Evolutionary conservation across 2,329 filamentous ascomycete species (phyloP).

Genomic region (Aureobasidium zeae): DNA sequence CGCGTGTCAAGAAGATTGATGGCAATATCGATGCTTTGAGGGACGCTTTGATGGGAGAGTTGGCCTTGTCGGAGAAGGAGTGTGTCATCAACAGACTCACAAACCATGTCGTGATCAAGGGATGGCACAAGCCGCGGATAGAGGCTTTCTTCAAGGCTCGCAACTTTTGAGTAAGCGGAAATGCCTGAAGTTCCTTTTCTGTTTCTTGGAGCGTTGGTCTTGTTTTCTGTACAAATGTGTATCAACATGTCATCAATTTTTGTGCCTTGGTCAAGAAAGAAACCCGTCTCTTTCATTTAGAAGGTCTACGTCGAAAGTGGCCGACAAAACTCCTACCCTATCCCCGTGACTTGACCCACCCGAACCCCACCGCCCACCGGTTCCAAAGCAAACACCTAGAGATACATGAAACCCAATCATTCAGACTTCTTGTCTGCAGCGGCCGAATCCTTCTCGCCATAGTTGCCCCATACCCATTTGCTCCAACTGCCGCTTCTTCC

Average conservation of each 20-base stretch:
- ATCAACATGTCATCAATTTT: conserved; percentile 4
- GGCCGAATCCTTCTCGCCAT: conserved; percentile 30
- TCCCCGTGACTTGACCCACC: no score
- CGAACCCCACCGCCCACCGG: no score
- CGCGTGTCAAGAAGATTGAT: conserved; percentile 67
- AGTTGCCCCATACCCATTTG: conserved; percentile 31
- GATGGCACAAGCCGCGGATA: conserved; percentile 27
- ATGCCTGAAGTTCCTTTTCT: neutral
- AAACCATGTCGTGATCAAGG: conserved; percentile 62
- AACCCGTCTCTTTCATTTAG: neutral
- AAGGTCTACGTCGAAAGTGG: no score
- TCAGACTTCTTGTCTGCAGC: conserved; percentile 28
- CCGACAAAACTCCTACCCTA: no score
- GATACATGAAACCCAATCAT: conserved; percentile 19
- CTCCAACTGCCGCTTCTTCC: conserved; percentile 23
- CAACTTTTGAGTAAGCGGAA: conserved; percentile 23
- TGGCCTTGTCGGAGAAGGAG: conserved; percentile 41
- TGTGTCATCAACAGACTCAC: conserved; percentile 54
- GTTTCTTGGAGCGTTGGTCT: no score
- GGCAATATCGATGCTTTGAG: conserved; percentile 59
- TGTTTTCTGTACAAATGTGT: conserved; percentile 9
- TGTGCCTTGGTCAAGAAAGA: neutral
- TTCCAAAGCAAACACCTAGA: neutral
- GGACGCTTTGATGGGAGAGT: conserved; percentile 50
- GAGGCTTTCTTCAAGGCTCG: conserved; percentile 29